Evolutionary conservation across 352 stramenopile genomes (phyloP).

Genomic region (Phytophthora sp.): DNA sequence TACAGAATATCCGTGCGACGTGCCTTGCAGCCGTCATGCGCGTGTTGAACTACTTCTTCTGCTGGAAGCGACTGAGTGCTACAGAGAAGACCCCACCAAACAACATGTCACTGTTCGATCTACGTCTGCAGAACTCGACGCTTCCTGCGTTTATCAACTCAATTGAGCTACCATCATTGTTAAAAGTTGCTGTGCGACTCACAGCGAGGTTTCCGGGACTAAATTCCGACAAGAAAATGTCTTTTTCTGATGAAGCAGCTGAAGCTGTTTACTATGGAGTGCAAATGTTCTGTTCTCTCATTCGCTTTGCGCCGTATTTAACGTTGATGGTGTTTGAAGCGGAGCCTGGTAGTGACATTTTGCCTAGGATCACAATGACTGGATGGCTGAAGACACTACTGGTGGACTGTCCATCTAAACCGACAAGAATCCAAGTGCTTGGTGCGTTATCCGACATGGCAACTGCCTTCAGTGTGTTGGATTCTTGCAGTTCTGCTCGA

Average conservation of each 20-base stretch:
- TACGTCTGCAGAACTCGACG: slow-evolving; percentile 35
- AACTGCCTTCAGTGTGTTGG: slow-evolving; percentile 12
- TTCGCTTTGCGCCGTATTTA: slow-evolving; percentile 27
- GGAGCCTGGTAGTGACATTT: neutral
- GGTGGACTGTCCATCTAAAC: slow-evolving; percentile 32
- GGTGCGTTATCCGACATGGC: slow-evolving; percentile 29
- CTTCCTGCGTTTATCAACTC: slow-evolving; percentile 44
- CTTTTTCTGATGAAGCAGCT: slow-evolving; percentile 35
- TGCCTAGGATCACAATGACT: neutral
- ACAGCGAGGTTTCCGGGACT: slow-evolving; percentile 12
- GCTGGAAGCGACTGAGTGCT: slow-evolving; percentile 16
- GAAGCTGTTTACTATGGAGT: slow-evolving; percentile 30
- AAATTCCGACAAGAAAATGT: neutral
- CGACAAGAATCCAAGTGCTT: slow-evolving; percentile 28
- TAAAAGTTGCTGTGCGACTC: slow-evolving; percentile 19
- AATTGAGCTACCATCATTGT: slow-evolving; percentile 28
- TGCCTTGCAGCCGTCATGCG: slow-evolving; percentile 62
- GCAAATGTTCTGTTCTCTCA: slow-evolving; percentile 36
- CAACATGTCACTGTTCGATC: slow-evolving; percentile 36
- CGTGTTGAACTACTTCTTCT: slow-evolving; percentile 54
- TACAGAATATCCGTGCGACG: slow-evolving; percentile 45
- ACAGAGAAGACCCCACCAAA: neutral
- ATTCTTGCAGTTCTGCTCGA: slow-evolving; percentile 11
- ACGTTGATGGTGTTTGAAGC: slow-evolving; percentile 13
- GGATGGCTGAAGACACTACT: slow-evolving; percentile 35